Evolutionary conservation across 371 early-diverging fungal genomes (phyloP).

Genomic region (Mortierella sp.): DNA sequence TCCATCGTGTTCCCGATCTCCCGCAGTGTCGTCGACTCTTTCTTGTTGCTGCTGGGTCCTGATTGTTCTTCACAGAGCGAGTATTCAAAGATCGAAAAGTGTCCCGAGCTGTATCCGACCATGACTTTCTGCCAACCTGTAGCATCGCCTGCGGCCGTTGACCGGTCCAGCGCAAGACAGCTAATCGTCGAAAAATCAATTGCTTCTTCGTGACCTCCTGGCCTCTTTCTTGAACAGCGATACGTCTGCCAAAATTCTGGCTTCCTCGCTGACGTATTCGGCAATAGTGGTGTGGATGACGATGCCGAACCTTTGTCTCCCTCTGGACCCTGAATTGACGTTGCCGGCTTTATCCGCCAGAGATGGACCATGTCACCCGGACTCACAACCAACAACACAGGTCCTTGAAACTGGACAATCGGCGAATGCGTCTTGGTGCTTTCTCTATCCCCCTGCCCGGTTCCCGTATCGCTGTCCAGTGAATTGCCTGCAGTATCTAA

Average conservation of each 20-base stretch:
- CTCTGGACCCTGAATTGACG: not conserved
- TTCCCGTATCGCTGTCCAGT: not conserved
- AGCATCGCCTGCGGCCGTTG: not conserved
- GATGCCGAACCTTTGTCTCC: not conserved
- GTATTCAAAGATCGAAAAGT: conserved; percentile 47
- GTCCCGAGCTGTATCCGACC: conserved; percentile 46
- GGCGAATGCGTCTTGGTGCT: conserved; percentile 3
- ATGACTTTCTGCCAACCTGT: conserved; percentile 40
- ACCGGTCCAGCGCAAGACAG: conserved; percentile 27
- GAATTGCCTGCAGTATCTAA: not conserved
- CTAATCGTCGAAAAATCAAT: conserved; percentile 10
- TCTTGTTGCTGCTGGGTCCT: not conserved
- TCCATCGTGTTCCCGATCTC: conserved; percentile 35
- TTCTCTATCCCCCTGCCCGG: not conserved
- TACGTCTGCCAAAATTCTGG: conserved; percentile 45
- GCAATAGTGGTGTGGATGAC: not conserved
- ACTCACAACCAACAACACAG: conserved; percentile 32
- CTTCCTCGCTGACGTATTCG: not conserved
- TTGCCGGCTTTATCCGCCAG: conserved; percentile 27
- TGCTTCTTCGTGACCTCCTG: not conserved
- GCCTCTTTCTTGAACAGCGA: not conserved
- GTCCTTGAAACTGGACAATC: conserved; percentile 38
- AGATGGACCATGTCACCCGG: conserved; percentile 33
- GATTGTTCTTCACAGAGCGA: not conserved
- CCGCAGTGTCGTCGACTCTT: not conserved